phyloP scores from a whole-genome alignment of 208 protist species.

The Trypanosoma brucei region DNA sequence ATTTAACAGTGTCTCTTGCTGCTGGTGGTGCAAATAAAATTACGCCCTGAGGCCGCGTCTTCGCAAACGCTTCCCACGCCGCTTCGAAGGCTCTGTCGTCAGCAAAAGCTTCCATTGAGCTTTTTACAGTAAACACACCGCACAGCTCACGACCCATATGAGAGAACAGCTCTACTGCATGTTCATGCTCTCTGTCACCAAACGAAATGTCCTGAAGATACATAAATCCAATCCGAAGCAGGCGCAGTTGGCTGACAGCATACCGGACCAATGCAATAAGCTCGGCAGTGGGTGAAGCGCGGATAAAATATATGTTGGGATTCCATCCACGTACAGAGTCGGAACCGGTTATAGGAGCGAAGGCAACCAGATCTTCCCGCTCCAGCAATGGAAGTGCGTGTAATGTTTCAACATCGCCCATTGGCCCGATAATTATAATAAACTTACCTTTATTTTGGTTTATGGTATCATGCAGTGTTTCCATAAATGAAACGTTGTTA shows the following conservation, averaged over 20 bases:
- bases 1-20: not conserved
- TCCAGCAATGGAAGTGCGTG: not conserved
- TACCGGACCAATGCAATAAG: conserved; percentile 3
- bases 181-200: not conserved
- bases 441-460: not conserved
- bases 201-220: conserved; percentile 1
- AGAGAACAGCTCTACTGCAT: not conserved
- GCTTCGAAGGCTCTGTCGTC: too few relatives aligned
- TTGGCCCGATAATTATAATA: not conserved
- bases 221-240: conserved; percentile 5
- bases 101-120: not conserved
- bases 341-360: conserved; percentile 2
- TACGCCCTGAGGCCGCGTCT: not conserved
- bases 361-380: conserved; percentile 6
- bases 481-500: not conserved
- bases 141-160: not conserved
- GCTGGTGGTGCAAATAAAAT: not conserved
- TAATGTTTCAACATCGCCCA: not conserved
- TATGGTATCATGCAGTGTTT: not conserved
- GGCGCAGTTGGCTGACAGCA: not conserved
- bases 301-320: conserved; percentile 4
- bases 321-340: not conserved
- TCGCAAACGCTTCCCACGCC: not conserved
- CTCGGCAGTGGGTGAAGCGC: not conserved
- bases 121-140: not conserved